Evolutionary conservation across 2,329 filamentous ascomycete species (phyloP).

Genomic region (Thermoascus crustaceus): DNA sequence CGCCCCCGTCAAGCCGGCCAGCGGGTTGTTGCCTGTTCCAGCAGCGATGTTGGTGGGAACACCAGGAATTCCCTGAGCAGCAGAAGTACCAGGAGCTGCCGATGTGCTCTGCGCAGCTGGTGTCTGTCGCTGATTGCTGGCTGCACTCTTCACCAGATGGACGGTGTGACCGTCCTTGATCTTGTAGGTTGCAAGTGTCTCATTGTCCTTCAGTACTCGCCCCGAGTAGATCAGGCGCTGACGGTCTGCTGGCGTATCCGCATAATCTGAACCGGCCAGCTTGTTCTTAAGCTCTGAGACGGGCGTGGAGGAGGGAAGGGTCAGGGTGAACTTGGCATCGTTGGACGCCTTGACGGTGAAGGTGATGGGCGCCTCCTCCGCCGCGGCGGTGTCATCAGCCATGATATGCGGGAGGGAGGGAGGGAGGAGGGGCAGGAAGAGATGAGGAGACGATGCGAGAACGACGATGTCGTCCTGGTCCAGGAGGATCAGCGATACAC

Average conservation of each 20-base stretch:
- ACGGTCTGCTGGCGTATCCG: slow-evolving; percentile 76
- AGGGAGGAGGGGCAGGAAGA: slow-evolving; percentile 2
- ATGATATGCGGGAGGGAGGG: slow-evolving; percentile 18
- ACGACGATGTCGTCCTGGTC: not conserved
- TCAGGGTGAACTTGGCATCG: slow-evolving; percentile 75
- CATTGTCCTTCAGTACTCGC: slow-evolving; percentile 89
- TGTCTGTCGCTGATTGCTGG: slow-evolving; percentile 65
- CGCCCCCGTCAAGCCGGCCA: slow-evolving; percentile 85
- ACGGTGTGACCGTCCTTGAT: slow-evolving; percentile 94
- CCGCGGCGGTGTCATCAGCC: slow-evolving; percentile 34
- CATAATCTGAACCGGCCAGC: slow-evolving; percentile 70
- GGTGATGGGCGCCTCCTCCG: slow-evolving; percentile 68
- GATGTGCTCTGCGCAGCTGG: slow-evolving; percentile 42
- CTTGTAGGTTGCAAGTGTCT: slow-evolving; percentile 78
- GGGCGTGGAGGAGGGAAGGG: slow-evolving; percentile 65
- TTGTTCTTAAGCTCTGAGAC: slow-evolving; percentile 85
- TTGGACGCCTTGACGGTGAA: slow-evolving; percentile 98
- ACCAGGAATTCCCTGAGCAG: slow-evolving; percentile 26
- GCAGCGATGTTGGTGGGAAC: slow-evolving; percentile 43
- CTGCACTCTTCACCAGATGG: slow-evolving; percentile 92
- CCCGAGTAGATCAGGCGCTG: slow-evolving; percentile 97
- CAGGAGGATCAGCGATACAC: not conserved
- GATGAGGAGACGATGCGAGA: not conserved
- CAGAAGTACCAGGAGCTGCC: slow-evolving; percentile 22
- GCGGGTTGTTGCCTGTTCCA: slow-evolving; percentile 67